Base-by-base conservation (phyloP, 2,329 filamentous ascomycete genomes). In the Arthrobotrys sinensis region DNA sequence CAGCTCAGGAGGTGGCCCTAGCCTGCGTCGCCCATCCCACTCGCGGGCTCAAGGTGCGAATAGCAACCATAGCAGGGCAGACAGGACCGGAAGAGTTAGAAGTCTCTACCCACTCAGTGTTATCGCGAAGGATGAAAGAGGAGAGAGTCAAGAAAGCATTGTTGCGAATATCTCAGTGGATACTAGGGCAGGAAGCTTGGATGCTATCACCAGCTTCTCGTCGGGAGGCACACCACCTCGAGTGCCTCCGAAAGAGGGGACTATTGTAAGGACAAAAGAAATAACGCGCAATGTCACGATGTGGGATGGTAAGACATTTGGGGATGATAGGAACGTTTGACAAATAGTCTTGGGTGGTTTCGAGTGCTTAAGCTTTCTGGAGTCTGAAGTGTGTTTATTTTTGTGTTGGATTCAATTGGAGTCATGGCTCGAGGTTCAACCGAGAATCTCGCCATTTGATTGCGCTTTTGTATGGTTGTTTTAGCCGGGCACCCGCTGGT, bases 131-230 rank as follows among this genome's bases (percentile, higher is more conserved):
- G 65, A 69, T 38, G 66, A 65, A 28, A 66, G 73, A 53, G 73
- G 73, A 3, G 73, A 77, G 46, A 77, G 73, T 28, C 73, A 77
- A 16, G 73, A 77, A 50, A 77, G 66, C 24, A 77, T 77, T 28
- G 73, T 77, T 24, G 65, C 57, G 10, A 63, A 50, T 21, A 66
- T 40, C 8, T 43, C 40, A 0, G 50, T 28, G 4, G 70, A 38
- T 6, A n/a, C n/a, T n/a, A 55, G 65, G 14, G 38, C 24, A 28
- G 24, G 38, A 57, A 76, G 57, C 34, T n/a, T 62, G 6, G 66
- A 71, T 65, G 32, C 50, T n/a, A 71, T 77, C 21, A 67, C 66
- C 12, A 71, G 66, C n/a, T 71, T 71, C 52, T 70, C 66, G n/a
- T 71, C 73, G 1, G 38, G 32, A 34, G 45, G 60, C 16, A 45